Base-by-base conservation (phyloP, 2,329 filamentous ascomycete species). In the Didymella keratinophila region DNA sequence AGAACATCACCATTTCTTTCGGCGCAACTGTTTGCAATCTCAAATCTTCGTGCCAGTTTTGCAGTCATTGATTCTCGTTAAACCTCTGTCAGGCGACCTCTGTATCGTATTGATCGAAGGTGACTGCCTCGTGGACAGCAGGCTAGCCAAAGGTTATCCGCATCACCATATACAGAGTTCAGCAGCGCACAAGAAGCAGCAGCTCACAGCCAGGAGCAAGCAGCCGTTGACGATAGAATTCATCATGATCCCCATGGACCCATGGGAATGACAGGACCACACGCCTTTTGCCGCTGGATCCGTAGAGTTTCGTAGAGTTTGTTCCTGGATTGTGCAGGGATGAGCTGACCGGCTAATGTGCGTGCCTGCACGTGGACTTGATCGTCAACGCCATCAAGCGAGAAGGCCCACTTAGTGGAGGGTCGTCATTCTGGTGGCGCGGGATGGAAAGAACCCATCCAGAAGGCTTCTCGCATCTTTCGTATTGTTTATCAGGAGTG, bases 341-440 rank as follows among this genome's bases (percentile, higher is more conserved):
- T 64, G 39, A 42, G 44, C 52, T 45, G 41, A 57, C 62, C 59
- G 65, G 64, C 59, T 69, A 68, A 67, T 64, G 39, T 62, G 56
- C 44, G 50, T 47, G 53, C 50, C 45, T 61, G 63, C 65, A 70
- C 62, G 64, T 67, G 63, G 62, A 58, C 55, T 42, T 60, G 56
- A 66, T 61, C 60, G 51, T 64, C 63, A 56, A 58, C 60, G 56
- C 64, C 54, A 65, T 37, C 23, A 63, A 66, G 62, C 59, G 57
- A 65, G 48, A 21, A 32, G 46, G 41, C 52, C 62, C 56, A 58
- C 61, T 56, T 63, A 42, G 56, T 44, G 43, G 23, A 54, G 14
- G 42, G 47, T 57, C 52, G 47, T 58, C 50, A 52, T 60, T 42
- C 47, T 49, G 34, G 53, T 59, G 53, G 59, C 51, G 41, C 47